These are phyloP conservation scores for Sordariomycetes sp. DNA, from an alignment of 2,329 filamentous ascomycete genomes.

Conservation along the genomic window DNA sequence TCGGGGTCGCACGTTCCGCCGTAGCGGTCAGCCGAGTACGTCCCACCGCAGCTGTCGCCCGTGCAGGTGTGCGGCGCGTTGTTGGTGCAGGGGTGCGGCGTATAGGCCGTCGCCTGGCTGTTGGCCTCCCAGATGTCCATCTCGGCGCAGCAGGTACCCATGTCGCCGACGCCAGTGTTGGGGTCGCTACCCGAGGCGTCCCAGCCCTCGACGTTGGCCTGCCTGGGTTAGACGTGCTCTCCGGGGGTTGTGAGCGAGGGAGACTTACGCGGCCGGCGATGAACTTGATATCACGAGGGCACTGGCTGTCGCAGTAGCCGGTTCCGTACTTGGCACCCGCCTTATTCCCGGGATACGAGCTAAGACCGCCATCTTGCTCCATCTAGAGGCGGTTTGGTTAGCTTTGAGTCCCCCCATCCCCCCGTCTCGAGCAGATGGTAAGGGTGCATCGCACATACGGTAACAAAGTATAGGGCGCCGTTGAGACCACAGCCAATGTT, in stretches of 20 bases:
- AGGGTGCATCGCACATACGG: slow-evolving; percentile 7
- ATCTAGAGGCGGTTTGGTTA: slow-evolving; percentile 16
- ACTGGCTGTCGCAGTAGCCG: slow-evolving; percentile 35
- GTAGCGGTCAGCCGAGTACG: slow-evolving; percentile 35
- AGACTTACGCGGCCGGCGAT: slow-evolving; percentile 22
- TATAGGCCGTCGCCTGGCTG: slow-evolving; percentile 11
- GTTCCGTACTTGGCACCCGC: slow-evolving; percentile 40
- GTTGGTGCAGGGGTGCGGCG: slow-evolving; percentile 40
- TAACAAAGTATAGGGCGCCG: slow-evolving; percentile 46
- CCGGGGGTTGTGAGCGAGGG: not conserved
- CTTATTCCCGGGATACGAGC: slow-evolving; percentile 28
- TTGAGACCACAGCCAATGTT: slow-evolving; percentile 51
- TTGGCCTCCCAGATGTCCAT: slow-evolving; percentile 34
- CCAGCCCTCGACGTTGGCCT: slow-evolving; percentile 28
- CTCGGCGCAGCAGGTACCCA: slow-evolving; percentile 42
- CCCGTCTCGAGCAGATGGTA: no score
- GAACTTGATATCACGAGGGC: slow-evolving; percentile 32
- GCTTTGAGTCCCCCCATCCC: not conserved
- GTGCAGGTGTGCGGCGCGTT: slow-evolving; percentile 21
- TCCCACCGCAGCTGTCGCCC: slow-evolving; percentile 27
- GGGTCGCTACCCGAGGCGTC: slow-evolving; percentile 32
- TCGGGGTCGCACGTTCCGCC: slow-evolving; percentile 47
- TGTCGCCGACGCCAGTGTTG: slow-evolving; percentile 32
- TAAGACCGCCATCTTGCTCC: slow-evolving; percentile 36
- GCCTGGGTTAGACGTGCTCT: not conserved